phyloP scores from a whole-genome alignment of 148 eudicot species.

The Rhododendron kiyosumense region DNA sequence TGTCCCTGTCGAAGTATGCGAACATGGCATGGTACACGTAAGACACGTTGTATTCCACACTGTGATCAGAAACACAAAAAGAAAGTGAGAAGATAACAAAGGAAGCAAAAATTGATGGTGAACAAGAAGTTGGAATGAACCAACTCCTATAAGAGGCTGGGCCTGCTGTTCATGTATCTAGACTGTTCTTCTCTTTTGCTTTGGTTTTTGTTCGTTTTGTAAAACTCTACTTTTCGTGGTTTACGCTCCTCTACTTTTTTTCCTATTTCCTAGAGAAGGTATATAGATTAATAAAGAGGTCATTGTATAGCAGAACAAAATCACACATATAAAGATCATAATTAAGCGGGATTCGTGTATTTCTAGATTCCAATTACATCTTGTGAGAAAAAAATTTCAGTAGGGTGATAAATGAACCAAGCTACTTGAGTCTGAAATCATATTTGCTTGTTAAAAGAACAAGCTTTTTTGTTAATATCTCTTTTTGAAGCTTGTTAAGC shows the following conservation, averaged over 20 bases:
- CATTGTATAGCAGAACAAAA: not conserved
- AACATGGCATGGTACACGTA: conserved; percentile 80
- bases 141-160: not conserved
- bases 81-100: not conserved
- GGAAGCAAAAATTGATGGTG: not conserved
- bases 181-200: not conserved
- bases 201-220: not conserved
- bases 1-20: conserved; percentile 88
- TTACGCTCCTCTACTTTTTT: not conserved
- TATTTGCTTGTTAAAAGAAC: too few species aligned
- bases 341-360: not conserved
- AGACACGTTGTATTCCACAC: conserved; percentile 85
- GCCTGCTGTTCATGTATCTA: not conserved
- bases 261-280: not conserved
- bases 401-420: not conserved
- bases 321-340: not conserved
- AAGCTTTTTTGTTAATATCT: too few species aligned
- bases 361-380: not conserved
- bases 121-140: not conserved
- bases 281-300: not conserved
- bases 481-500: not conserved
- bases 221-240: not conserved
- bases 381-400: not conserved
- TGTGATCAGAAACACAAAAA: conserved; percentile 19
- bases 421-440: not conserved